phyloP scores from a whole-genome alignment of 2,329 filamentous ascomycete genomes.

The Aspergillus sp. region DNA sequence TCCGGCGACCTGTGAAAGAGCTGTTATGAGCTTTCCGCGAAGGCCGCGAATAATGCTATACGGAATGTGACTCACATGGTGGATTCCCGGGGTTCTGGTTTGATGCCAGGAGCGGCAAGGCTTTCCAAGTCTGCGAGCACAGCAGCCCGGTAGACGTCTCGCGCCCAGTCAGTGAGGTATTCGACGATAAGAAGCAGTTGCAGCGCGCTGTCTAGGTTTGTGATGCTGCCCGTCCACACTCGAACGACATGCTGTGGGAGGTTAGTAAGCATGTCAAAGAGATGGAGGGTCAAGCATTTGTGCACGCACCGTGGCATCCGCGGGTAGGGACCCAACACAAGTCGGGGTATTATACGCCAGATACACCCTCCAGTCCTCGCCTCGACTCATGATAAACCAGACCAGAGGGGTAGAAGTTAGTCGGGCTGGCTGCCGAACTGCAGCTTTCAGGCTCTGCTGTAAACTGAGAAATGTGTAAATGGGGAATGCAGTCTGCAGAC shows the following conservation, averaged over 20 bases:
- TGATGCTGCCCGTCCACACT: background rate
- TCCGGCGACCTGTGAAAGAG: no score
- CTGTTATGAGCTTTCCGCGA: no score
- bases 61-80: no score
- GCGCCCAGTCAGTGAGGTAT: background rate
- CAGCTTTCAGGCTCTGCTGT: background rate
- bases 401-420: background rate
- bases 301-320: no score
- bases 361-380: constrained; percentile 2
- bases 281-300: background rate
- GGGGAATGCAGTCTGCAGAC: background rate
- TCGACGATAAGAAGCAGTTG: constrained; percentile 1
- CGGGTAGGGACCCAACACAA: no score
- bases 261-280: background rate
- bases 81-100: background rate
- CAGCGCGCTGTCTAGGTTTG: background rate
- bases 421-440: background rate
- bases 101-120: background rate
- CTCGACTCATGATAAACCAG: constrained; percentile 1
- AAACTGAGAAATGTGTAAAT: background rate
- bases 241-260: background rate
- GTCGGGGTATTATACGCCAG: background rate
- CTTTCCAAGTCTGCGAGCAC: background rate
- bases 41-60: no score
- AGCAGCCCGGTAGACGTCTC: background rate